Evolutionary conservation across 495 filamentous ascomycete species (phyloP), one percentile per base, ranked within the genome.

Genomic region (Clavariopsis aquatica): DNA sequence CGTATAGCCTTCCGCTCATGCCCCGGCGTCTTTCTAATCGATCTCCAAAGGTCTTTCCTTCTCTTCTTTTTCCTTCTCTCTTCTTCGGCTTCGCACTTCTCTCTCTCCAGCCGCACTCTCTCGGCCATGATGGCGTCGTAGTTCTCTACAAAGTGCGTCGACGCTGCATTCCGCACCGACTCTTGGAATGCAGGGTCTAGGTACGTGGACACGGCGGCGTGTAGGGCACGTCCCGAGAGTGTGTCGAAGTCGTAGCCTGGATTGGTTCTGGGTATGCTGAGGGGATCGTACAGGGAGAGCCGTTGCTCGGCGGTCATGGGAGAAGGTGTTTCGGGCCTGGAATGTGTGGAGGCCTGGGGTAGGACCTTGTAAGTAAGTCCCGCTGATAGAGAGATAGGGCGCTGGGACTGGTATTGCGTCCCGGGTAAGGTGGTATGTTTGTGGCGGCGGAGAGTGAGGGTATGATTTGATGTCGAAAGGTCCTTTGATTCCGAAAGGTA

Each of bases 231-330:
- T 13, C 13, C 31, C 6, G 31, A 13, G 31, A 6, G 31, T 6
- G 31, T 6, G 31, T 36, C 6, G 31, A 36, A n/a, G n/a, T n/a
- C n/a, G n/a, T n/a, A n/a, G n/a, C n/a, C n/a, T n/a, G n/a, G n/a
- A n/a, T n/a, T n/a, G n/a, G n/a, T n/a, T n/a, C n/a, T n/a, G n/a
- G n/a, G n/a, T n/a, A n/a, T n/a, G 31, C 31, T 36, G 31, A 52
- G 24, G 2, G 19, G 20, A 3, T 15, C 24, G 49, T 24, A 52
- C 20, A 3, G 8, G 5, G 20, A 24, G 20, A 7, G 19, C n/a
- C 49, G 49, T 23, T 52, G 49, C 20, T 23, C 19, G 49, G 24
- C 7, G 8, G 49, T 52, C 20, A 52, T 52, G 9, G 49, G 49
- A 23, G 49, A 24, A 9, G 49, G 49, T n/a, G 45, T 49, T n/a